Percentiles rank a stretch among this genome's conserved stretches.
These are phyloP conservation scores for Blastobotrys serpentis DNA, from an alignment of 1,139 yeast species.

Conservation along the genomic window DNA sequence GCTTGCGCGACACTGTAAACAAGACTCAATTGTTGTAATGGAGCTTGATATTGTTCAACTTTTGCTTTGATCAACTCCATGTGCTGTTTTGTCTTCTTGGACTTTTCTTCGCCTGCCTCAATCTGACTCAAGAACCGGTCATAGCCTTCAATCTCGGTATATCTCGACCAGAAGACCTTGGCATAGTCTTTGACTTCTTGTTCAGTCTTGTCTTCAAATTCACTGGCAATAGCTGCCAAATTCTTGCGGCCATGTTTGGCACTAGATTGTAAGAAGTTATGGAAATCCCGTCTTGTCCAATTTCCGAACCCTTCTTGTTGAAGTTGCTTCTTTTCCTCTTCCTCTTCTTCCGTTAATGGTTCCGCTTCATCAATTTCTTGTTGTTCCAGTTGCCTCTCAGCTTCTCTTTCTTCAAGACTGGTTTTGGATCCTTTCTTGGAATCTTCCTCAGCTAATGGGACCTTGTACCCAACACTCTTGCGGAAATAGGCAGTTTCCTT, in stretches of 20 bases:
- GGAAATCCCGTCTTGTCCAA: constrained; percentile 89
- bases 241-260: constrained; percentile 77
- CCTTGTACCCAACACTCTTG: constrained; percentile 69
- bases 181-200: constrained; percentile 72
- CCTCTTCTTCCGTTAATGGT: constrained; percentile 78
- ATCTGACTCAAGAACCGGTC: constrained; percentile 85
- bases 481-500: constrained; percentile 78
- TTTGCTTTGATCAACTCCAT: constrained; percentile 63
- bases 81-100: constrained; percentile 62
- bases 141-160: constrained; percentile 73
- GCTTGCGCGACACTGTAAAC: constrained; percentile 89
- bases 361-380: constrained; percentile 68
- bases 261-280: constrained; percentile 76
- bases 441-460: constrained; percentile 51
- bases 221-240: constrained; percentile 57
- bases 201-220: constrained; percentile 60
- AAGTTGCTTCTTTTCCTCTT: constrained; percentile 57
- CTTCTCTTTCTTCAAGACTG: constrained; percentile 52
- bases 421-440: constrained; percentile 50
- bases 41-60: constrained; percentile 61
- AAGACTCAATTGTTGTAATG: constrained; percentile 71
- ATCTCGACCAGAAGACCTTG: constrained; percentile 71
- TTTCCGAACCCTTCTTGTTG: constrained; percentile 65
- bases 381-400: constrained; percentile 60
- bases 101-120: constrained; percentile 82